Evolutionary conservation across 2,329 filamentous ascomycete species (phyloP).

Genomic region (Colletotrichum incanum): DNA sequence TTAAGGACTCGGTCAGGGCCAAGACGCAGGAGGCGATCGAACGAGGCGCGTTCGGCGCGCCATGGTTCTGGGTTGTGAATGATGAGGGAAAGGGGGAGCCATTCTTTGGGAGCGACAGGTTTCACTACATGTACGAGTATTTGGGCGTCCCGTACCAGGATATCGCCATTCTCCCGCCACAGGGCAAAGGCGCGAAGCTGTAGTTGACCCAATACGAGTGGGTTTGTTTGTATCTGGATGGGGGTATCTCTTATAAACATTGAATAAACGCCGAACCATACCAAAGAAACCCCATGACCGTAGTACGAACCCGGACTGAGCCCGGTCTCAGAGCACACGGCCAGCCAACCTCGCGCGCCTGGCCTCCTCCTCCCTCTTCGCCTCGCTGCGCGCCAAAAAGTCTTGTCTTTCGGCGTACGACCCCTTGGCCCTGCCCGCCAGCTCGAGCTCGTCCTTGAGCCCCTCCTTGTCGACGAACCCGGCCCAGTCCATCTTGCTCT

Average conservation of each 20-base stretch:
- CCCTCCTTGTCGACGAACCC: constrained; percentile 81
- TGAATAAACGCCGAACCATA: constrained; percentile 23
- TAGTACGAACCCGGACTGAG: neutral
- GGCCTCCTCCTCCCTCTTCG: constrained; percentile 73
- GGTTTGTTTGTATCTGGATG: neutral
- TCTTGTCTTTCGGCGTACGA: constrained; percentile 75
- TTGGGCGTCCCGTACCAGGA: constrained; percentile 74
- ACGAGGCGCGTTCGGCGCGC: constrained; percentile 81
- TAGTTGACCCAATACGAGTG: neutral
- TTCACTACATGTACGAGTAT: constrained; percentile 78
- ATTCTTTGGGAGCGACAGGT: constrained; percentile 86
- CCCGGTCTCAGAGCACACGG: constrained; percentile 44
- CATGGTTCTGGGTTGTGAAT: constrained; percentile 81
- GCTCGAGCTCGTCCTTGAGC: constrained; percentile 77
- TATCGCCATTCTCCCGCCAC: constrained; percentile 58
- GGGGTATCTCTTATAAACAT: constrained; percentile 40
- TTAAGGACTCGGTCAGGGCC: constrained; percentile 63
- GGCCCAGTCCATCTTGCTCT: constrained; percentile 82
- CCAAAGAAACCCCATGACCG: neutral
- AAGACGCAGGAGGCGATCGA: constrained; percentile 75
- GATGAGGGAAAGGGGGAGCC: constrained; percentile 72
- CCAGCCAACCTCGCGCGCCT: constrained; percentile 67
- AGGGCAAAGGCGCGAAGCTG: constrained; percentile 24
- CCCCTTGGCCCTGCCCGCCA: constrained; percentile 76
- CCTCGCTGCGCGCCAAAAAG: constrained; percentile 77